Evolutionary conservation across 78 protist genomes (phyloP).

Genomic region (Goniomonas avonlea): DNA sequence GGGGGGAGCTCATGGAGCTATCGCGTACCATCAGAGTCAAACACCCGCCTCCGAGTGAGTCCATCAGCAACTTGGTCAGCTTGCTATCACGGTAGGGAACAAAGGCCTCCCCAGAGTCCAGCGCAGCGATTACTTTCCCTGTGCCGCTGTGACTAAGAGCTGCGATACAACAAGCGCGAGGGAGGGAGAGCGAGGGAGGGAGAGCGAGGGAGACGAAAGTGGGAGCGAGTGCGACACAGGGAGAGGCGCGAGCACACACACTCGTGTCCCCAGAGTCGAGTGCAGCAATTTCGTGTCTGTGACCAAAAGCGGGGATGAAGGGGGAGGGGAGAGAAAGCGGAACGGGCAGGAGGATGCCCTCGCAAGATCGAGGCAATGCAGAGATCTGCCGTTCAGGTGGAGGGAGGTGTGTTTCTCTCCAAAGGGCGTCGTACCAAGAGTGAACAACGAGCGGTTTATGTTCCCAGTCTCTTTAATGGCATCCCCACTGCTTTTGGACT

Average conservation of each 20-base stretch:
- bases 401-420: no score
- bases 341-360: no score
- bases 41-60: conserved; percentile 50
- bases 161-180: not conserved
- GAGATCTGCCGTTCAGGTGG: no score
- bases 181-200: not conserved
- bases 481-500: not conserved
- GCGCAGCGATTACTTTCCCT: conserved; percentile 39
- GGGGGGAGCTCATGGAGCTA: not conserved
- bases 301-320: no score
- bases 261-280: no score
- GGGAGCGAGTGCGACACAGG: not conserved
- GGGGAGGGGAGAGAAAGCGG: no score
- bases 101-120: conserved; percentile 28
- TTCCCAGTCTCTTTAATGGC: conserved; percentile 26
- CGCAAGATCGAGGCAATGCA: no score
- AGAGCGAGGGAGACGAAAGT: not conserved
- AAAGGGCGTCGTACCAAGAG: no score
- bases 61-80: conserved; percentile 48
- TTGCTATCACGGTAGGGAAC: conserved; percentile 57
- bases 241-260: no score
- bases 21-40: conserved; percentile 20
- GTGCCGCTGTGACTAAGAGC: not conserved
- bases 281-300: no score
- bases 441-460: conserved; percentile 43